Evolutionary conservation across 2,329 filamentous ascomycete species (phyloP).

Genomic region (Parastagonospora nodorum): DNA sequence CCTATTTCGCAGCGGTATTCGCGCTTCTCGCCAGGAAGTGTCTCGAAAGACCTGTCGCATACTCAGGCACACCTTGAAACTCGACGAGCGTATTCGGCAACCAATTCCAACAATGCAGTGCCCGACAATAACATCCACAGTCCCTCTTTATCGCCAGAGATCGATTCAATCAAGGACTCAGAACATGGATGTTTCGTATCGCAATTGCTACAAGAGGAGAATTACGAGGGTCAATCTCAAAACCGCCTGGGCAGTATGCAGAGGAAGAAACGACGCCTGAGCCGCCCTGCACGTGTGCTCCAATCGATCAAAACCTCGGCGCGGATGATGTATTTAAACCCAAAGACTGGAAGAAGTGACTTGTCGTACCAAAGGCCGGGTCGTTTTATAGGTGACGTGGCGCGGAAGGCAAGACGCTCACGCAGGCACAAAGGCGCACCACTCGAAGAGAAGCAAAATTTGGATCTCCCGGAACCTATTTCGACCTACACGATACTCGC

Average conservation of each 20-base stretch:
- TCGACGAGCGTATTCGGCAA: too few species aligned
- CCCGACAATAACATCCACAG: not conserved
- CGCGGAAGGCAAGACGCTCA: too few species aligned
- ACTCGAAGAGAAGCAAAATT: not conserved
- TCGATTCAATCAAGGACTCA: not conserved
- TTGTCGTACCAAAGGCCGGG: constrained; percentile 15
- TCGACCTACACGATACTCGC: constrained; percentile 35
- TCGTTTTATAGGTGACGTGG: not conserved
- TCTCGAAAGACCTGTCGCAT: too few species aligned
- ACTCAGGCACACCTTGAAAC: too few species aligned
- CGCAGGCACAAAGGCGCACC: not conserved
- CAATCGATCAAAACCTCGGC: constrained; percentile 19
- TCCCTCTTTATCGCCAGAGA: not conserved
- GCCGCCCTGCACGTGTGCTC: constrained; percentile 27
- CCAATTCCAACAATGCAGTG: too few species aligned
- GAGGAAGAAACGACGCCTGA: constrained; percentile 25
- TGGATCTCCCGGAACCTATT: constrained; percentile 6
- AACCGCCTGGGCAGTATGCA: constrained; percentile 13
- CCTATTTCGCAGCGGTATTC: too few species aligned
- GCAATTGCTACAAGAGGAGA: not conserved
- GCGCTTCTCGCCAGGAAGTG: too few species aligned
- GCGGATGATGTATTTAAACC: constrained; percentile 24
- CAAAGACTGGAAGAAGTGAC: constrained; percentile 12
- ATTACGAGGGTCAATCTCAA: constrained; percentile 5
- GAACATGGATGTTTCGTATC: not conserved